Evolutionary conservation across 1,284 basidiomycete species (phyloP), one percentile per base, ranked within the genome.

Genomic region (Schizophyllum commune): DNA sequence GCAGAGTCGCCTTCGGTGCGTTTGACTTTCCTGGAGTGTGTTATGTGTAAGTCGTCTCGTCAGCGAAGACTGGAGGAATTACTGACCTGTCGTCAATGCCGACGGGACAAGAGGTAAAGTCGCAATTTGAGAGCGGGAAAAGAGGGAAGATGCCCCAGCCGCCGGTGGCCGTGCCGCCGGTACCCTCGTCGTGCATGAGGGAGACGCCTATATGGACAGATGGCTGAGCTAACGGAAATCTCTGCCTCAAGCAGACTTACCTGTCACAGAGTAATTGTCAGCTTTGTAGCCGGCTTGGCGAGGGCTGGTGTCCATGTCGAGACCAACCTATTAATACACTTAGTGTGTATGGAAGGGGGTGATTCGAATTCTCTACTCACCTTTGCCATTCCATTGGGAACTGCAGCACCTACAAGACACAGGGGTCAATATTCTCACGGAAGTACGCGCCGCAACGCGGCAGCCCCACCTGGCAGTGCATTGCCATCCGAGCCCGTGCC

Each of bases 381-480:
- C 69, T 82, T 82, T 7, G 74, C 79, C 79, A 82, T 81, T 0
- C 73, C 80, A 73, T 81, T 79, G 1, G 79, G 80, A n/a, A 81
- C 67, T 20, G 79, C 78, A 22, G 79, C 75, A 55, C 74, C 73
- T 75, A 53, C 4, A 56, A 47, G 9, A 17, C 39, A 47, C 9
- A 33, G 56, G 2, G 27, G 19, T 56, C 51, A n/a, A 61, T 58
- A 22, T 3, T 15, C 21, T 52, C 21, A 60, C 19, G 33, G 32
- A 17, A 20, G 17, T 59, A 32, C 19, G 52, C 21, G 27, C 27
- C 34, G 54, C 11, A 17, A 51, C 15, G 47, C 7, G 21, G 15
- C 7, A 39, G 19, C 68, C 68, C 52, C 59, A 70, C 80, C 80
- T 54, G 80, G 80, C 64, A 81, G 81, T 1, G 69, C 78, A 70